Conservation (phyloP, 2,329 filamentous ascomycete species). For the Cladophialophora yegresii region DNA sequence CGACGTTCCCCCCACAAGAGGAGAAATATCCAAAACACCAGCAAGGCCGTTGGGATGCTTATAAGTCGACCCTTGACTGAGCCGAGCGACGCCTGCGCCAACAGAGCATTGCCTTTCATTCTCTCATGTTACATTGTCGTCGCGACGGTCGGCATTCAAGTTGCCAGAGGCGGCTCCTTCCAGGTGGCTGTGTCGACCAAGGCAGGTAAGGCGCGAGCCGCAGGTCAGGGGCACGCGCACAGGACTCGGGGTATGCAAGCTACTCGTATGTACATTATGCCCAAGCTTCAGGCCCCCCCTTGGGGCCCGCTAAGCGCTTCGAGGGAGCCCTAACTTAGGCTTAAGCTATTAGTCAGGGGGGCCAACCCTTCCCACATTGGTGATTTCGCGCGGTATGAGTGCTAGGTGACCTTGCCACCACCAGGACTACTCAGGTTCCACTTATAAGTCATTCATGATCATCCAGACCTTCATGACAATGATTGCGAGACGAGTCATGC, state of each 20-base stretch:
- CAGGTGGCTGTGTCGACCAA: background rate
- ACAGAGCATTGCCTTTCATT: constrained; percentile 25
- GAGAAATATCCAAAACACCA: constrained; percentile 72
- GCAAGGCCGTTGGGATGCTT: constrained; percentile 50
- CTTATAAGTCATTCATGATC: constrained; percentile 13
- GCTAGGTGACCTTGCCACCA: constrained; percentile 3
- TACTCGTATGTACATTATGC: background rate
- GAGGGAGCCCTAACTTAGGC: background rate
- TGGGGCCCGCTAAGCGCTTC: background rate
- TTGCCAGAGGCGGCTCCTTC: constrained; percentile 2
- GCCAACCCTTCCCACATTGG: too few relatives aligned
- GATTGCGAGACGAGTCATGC: background rate
- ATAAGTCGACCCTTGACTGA: constrained; percentile 25
- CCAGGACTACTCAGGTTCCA: constrained; percentile 6
- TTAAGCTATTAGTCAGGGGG: too few relatives aligned
- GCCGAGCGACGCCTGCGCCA: constrained; percentile 9
- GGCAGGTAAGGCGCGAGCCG: constrained; percentile 13
- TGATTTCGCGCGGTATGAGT: background rate
- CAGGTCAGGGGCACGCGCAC: background rate
- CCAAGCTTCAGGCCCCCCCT: background rate
- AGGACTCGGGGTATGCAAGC: background rate
- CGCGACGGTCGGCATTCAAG: constrained; percentile 6
- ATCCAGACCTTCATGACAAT: background rate
- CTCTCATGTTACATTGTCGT: constrained; percentile 11
- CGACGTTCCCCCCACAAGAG: constrained; percentile 84